Base-by-base conservation (phyloP, 306 rosid species). In the Citrullus colocynthis region DNA sequence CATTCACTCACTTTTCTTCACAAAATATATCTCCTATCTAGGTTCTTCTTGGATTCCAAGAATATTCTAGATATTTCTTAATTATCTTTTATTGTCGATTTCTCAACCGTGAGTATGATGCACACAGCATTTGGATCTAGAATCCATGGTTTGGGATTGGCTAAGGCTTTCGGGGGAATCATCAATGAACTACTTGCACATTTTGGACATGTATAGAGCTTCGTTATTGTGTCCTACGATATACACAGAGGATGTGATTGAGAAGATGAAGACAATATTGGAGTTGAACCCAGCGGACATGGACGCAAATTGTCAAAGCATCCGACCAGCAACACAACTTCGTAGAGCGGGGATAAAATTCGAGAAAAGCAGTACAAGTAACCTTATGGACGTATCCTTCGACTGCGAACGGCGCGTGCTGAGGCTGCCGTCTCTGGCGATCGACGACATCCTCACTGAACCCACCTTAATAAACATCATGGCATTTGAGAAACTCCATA, bases 401-500 rank as follows among this genome's bases (percentile, higher is more conserved):
- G 41, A 48, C 52, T 48, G 2, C 15, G 11, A 36, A 36, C 4
- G 65, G 2, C 85, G 91, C 6, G 49, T 78, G 9, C 80, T 86
- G 0, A 61, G 78, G 41, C 87, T 88, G 6, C 90, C 90, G 2
- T 36, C 30, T 0, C 9, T 86, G 2, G 32, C 77, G 0, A 48
- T 90, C 0, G 91, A 90, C 20, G 89, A 86, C 39, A 12, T 45
- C 51, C 51, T 77, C 5, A 88, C 82, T 0, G 85, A 83, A 37
- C 65, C 85, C 7, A 79, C 59, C 70, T 80, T 88, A 62, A 57
- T 83, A 7, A 88, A 90, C 82, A 78, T 89, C 8, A 48, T 86
- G 5, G 93, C 89, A 1, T 85, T 83, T 52, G 90, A 88, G 83
- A 81, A 91, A 1, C 78, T 86, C 34, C 91, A 86, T 2, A 82